Conservation (phyloP, 1,284 basidiomycete species). For the Fomitopsis betulina region DNA sequence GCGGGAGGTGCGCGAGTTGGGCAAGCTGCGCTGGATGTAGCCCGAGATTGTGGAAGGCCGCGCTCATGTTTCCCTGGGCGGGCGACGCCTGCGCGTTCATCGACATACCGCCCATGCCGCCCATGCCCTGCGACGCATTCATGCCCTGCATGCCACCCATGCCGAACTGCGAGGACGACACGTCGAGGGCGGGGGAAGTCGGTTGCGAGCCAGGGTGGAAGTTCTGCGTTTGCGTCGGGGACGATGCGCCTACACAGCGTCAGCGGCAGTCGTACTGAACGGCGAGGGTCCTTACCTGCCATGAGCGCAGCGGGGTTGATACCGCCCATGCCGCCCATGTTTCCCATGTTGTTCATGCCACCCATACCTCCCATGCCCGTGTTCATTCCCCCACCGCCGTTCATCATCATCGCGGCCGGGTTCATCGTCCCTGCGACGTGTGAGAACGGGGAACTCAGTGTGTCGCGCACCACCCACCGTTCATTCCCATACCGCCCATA, state of each 20-base stretch:
- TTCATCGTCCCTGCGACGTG: constrained; percentile 5
- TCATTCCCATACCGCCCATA: constrained; percentile 13
- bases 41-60: neutral
- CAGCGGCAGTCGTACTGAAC: neutral
- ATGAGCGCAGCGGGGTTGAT: constrained; percentile 15
- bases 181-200: constrained; percentile 1
- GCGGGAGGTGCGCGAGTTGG: constrained; percentile 14
- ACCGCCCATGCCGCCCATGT: constrained; percentile 9
- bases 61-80: constrained; percentile 1
- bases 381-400: constrained; percentile 6
- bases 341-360: constrained; percentile 9
- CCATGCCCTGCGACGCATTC: neutral
- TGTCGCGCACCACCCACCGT: neutral
- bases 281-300: constrained; percentile 10
- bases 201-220: neutral
- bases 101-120: neutral
- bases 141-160: neutral
- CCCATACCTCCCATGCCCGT: constrained; percentile 11
- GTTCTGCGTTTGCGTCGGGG: neutral
- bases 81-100: constrained; percentile 8
- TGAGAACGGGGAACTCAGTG: neutral
- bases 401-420: constrained; percentile 9
- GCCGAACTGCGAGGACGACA: neutral
- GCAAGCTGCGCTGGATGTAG: constrained; percentile 13
- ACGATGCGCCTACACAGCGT: neutral